Conservation (phyloP, 768 basidiomycete species). For the Suillus lakei region DNA sequence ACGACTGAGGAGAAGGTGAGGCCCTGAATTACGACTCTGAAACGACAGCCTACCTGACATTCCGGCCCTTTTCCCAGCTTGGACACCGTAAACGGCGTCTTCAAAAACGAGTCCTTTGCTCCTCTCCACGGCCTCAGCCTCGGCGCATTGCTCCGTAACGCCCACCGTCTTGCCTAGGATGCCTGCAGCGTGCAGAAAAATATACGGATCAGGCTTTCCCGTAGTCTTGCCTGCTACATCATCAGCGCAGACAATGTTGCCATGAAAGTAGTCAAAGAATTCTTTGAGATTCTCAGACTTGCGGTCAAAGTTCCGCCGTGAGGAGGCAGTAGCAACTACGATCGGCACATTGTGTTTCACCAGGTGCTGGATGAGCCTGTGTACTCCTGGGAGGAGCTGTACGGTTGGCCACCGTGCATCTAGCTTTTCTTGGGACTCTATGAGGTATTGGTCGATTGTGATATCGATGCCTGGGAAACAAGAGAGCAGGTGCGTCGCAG, state of each 20-base stretch:
- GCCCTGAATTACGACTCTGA: neutral
- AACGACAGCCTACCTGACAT: conserved; percentile 68
- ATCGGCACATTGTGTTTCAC: conserved; percentile 72
- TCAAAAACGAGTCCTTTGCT: conserved; percentile 79
- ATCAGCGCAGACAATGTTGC: conserved; percentile 73
- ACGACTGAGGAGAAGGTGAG: conserved; percentile 53
- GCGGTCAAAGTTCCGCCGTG: conserved; percentile 62
- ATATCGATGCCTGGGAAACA: conserved; percentile 78
- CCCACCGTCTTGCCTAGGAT: conserved; percentile 64
- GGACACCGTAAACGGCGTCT: conserved; percentile 77
- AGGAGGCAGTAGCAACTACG: conserved; percentile 80
- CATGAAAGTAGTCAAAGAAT: conserved; percentile 62
- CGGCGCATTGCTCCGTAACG: conserved; percentile 31
- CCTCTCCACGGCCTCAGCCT: conserved; percentile 51
- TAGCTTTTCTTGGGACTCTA: conserved; percentile 58
- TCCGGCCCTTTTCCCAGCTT: conserved; percentile 82
- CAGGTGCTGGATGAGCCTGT: conserved; percentile 73
- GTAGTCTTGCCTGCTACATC: conserved; percentile 58
- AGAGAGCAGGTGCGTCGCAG: conserved; percentile 71
- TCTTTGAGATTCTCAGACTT: conserved; percentile 69
- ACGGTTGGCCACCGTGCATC: conserved; percentile 73
- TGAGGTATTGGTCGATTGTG: conserved; percentile 61
- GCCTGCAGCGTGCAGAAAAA: conserved; percentile 77
- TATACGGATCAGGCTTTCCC: conserved; percentile 85
- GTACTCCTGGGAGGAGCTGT: conserved; percentile 72